Evolutionary conservation across 768 basidiomycete species (phyloP).

Genomic region (Suillus ampliporus): DNA sequence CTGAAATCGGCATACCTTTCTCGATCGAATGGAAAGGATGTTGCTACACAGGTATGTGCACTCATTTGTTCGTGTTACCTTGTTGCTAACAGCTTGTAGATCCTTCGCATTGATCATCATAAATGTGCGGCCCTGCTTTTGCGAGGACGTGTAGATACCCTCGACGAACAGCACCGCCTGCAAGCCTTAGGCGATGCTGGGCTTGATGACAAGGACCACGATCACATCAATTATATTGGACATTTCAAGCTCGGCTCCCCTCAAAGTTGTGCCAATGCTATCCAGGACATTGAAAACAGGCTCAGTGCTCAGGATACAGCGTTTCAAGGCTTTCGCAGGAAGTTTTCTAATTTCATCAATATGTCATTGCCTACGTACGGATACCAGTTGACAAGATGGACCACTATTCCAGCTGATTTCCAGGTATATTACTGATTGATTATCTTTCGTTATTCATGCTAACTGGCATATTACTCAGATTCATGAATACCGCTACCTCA

Average conservation of each 20-base stretch:
- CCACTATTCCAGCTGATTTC: too few relatives aligned
- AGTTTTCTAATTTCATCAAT: not conserved
- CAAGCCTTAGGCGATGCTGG: not conserved
- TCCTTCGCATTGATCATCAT: slow-evolving; percentile 3
- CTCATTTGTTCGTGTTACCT: not conserved
- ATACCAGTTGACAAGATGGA: too few relatives aligned
- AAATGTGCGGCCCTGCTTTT: not conserved
- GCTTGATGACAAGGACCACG: not conserved
- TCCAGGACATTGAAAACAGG: not conserved
- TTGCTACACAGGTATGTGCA: slow-evolving; percentile 34
- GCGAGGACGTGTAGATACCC: not conserved
- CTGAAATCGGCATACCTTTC: slow-evolving; percentile 30
- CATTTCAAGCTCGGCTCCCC: slow-evolving; percentile 9
- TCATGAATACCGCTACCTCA: too few relatives aligned
- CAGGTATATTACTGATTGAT: too few relatives aligned
- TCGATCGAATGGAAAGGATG: slow-evolving; percentile 40
- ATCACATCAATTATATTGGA: not conserved
- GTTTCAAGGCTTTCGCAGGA: not conserved
- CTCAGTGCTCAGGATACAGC: not conserved
- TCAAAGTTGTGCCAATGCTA: too few relatives aligned
- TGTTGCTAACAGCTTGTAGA: not conserved
- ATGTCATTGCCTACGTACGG: not conserved
- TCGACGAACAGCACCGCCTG: slow-evolving; percentile 16
- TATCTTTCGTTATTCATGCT: too few relatives aligned
- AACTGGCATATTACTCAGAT: too few relatives aligned